Evolutionary conservation across 768 basidiomycete species (phyloP).

Genomic region (Auricularia sp.): DNA sequence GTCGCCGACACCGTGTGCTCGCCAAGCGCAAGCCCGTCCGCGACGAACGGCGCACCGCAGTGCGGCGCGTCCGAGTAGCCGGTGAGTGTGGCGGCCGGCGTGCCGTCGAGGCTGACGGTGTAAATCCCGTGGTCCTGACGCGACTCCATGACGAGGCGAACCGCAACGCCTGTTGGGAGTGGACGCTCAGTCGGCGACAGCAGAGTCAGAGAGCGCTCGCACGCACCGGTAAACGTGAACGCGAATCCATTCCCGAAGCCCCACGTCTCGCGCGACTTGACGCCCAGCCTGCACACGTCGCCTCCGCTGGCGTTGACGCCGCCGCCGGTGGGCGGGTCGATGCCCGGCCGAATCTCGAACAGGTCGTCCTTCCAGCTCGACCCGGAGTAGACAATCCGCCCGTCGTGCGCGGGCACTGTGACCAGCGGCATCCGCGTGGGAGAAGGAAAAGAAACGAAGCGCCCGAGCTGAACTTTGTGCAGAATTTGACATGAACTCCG

Average conservation of each 20-base stretch:
- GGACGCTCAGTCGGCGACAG: neutral
- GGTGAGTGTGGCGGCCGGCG: neutral
- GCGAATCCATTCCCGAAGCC: neutral
- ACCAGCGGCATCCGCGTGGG: neutral
- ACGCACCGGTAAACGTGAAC: neutral
- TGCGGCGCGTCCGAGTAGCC: neutral
- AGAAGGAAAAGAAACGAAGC: too few relatives aligned
- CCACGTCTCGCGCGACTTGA: neutral
- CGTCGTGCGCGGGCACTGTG: neutral
- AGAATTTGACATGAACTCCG: too few relatives aligned
- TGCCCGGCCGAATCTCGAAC: neutral
- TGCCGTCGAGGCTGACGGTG: neutral
- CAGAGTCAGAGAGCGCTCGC: neutral
- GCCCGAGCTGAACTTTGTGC: too few relatives aligned
- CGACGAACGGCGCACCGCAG: neutral
- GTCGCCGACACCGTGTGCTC: neutral
- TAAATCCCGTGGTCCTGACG: neutral
- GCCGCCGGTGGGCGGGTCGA: neutral
- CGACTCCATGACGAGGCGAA: neutral
- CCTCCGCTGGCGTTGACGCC: neutral
- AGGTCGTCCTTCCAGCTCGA: neutral
- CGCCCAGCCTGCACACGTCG: neutral
- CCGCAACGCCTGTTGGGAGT: neutral
- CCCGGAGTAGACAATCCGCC: neutral
- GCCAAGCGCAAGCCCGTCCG: neutral